phyloP scores from a whole-genome alignment of 2,329 filamentous ascomycete genomes.

The Trichoderma atrobrunneum region DNA sequence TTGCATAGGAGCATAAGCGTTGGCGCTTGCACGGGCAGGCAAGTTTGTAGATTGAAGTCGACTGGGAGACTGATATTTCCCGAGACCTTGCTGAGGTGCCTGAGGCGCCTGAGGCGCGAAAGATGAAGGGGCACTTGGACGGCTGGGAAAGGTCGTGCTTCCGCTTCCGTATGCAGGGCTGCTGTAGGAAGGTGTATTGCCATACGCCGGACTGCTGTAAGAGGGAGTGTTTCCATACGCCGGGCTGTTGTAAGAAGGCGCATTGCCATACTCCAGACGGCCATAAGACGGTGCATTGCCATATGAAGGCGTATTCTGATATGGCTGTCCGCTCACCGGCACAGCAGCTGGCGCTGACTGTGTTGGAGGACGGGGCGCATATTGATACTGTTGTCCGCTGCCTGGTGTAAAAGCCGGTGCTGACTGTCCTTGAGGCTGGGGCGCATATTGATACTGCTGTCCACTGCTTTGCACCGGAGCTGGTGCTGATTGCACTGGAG shows the following conservation, averaged over 20 bases:
- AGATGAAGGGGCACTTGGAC: background rate
- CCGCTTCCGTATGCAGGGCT: background rate
- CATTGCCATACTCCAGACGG: background rate
- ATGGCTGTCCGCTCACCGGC: background rate
- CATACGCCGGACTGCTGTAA: background rate
- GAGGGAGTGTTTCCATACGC: background rate
- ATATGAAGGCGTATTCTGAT: background rate
- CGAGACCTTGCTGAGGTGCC: background rate
- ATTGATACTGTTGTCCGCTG: background rate
- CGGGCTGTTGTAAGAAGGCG: background rate
- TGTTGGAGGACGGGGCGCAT: background rate
- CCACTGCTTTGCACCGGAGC: background rate
- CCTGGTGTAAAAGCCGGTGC: background rate
- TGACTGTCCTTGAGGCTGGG: no score
- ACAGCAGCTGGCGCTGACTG: background rate
- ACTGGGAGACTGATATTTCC: background rate
- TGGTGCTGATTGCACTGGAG: no score
- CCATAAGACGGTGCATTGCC: background rate
- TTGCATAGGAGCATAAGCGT: background rate
- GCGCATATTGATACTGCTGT: background rate
- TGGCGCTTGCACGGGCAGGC: background rate
- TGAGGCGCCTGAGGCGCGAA: background rate
- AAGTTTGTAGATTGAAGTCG: background rate
- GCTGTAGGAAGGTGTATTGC: background rate
- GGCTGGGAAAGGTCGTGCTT: background rate